These are phyloP conservation scores for Hura crepitans DNA, from an alignment of 441 rosid species.

Conservation along the genomic window DNA sequence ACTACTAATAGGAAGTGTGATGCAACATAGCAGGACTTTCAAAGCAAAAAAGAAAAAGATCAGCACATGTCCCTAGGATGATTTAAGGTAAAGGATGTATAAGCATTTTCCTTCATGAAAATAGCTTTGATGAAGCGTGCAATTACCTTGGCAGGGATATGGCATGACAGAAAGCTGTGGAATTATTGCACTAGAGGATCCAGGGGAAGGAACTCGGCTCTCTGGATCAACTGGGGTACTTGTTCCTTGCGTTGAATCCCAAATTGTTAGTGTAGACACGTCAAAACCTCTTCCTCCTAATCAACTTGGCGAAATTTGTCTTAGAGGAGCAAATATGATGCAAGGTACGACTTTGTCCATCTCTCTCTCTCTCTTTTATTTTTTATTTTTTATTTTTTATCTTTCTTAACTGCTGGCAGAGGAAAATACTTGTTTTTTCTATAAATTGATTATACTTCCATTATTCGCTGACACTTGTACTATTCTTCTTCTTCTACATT, in stretches of 20 bases:
- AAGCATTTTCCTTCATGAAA: background rate
- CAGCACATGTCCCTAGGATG: background rate
- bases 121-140: background rate
- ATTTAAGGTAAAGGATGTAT: background rate
- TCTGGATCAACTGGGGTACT: constrained; percentile 73
- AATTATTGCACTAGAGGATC: constrained; percentile 51
- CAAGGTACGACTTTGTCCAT: constrained; percentile 57
- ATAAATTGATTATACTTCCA: background rate
- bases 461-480: background rate
- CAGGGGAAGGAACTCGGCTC: constrained; percentile 35
- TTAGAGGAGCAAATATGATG: constrained; percentile 80
- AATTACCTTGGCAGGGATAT: constrained; percentile 43
- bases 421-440: background rate
- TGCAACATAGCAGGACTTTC: too few relatives aligned
- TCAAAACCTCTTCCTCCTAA: constrained; percentile 64
- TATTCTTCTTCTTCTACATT: background rate
- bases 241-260: constrained; percentile 64
- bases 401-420: background rate
- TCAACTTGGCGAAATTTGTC: constrained; percentile 67
- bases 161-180: constrained; percentile 89
- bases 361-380: background rate
- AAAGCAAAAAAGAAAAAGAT: too few relatives aligned
- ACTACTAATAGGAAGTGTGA: too few relatives aligned
- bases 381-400: background rate
- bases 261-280: constrained; percentile 48